phyloP scores from a whole-genome alignment of 768 basidiomycete genomes.

The Termitomyces sp. region DNA sequence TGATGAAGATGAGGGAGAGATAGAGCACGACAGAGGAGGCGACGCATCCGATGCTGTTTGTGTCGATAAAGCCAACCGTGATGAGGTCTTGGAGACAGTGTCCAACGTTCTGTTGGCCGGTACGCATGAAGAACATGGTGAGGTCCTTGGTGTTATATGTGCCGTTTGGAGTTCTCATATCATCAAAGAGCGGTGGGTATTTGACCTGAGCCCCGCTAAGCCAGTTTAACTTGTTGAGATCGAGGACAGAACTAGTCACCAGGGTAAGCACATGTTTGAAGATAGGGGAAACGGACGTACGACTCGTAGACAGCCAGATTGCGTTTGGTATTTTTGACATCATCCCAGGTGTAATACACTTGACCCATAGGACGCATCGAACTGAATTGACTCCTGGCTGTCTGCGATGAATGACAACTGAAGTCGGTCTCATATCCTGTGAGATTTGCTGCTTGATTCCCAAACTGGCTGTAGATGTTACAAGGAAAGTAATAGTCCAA shows the following conservation, averaged over 20 bases:
- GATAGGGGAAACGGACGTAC: slow-evolving; percentile 44
- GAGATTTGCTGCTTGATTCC: slow-evolving; percentile 55
- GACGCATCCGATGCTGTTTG: slow-evolving; percentile 91
- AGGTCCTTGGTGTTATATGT: slow-evolving; percentile 83
- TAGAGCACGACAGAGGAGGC: slow-evolving; percentile 94
- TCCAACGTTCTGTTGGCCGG: slow-evolving; percentile 62
- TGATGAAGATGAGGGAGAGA: slow-evolving; percentile 93
- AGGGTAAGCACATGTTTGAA: not conserved
- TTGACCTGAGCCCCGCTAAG: slow-evolving; percentile 75
- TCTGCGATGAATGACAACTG: slow-evolving; percentile 68
- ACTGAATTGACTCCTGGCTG: slow-evolving; percentile 51
- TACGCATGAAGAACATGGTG: slow-evolving; percentile 80
- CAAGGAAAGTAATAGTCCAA: slow-evolving; percentile 98
- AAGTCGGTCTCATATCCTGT: slow-evolving; percentile 63
- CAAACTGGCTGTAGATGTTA: slow-evolving; percentile 80
- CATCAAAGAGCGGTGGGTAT: slow-evolving; percentile 81
- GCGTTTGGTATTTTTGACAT: slow-evolving; percentile 60
- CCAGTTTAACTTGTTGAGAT: slow-evolving; percentile 83
- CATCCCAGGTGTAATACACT: slow-evolving; percentile 93
- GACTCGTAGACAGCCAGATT: slow-evolving; percentile 94
- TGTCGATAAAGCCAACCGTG: slow-evolving; percentile 92
- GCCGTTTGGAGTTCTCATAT: slow-evolving; percentile 63
- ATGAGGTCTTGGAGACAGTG: slow-evolving; percentile 84
- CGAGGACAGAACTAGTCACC: slow-evolving; percentile 73
- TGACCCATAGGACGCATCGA: slow-evolving; percentile 62